Conservation (phyloP, 2,329 filamentous ascomycete genomes). For the Colletotrichum australisinense region DNA sequence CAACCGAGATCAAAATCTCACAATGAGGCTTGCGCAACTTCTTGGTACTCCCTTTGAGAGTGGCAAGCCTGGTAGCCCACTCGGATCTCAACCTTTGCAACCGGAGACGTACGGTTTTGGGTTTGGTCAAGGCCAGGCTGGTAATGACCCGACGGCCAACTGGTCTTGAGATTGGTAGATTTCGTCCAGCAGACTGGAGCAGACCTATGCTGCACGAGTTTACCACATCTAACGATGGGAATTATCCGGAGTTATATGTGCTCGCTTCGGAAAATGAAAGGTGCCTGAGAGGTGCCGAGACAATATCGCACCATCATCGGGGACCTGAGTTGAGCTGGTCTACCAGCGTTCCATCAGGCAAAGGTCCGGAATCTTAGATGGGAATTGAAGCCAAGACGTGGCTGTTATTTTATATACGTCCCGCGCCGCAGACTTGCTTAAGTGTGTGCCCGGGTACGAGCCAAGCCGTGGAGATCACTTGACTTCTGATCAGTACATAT, state of each 20-base stretch:
- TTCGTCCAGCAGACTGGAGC: neutral
- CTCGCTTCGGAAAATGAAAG: neutral
- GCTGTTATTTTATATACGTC: neutral
- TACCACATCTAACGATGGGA: neutral
- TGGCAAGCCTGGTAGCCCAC: slow-evolving; percentile 24
- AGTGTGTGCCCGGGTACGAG: neutral
- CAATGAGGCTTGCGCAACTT: slow-evolving; percentile 20
- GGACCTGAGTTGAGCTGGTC: neutral
- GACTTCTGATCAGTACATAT: neutral
- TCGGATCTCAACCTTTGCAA: slow-evolving; percentile 32
- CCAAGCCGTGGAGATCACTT: neutral
- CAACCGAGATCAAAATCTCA: slow-evolving; percentile 32
- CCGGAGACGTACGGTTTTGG: slow-evolving; percentile 34
- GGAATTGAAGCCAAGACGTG: slow-evolving; percentile 6
- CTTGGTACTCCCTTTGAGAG: slow-evolving; percentile 27
- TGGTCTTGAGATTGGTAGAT: neutral
- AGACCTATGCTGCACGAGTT: neutral
- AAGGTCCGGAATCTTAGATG: neutral
- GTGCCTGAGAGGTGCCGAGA: neutral
- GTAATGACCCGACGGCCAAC: slow-evolving; percentile 29
- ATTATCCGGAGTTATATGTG: no score
- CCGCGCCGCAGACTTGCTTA: neutral
- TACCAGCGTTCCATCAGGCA: neutral
- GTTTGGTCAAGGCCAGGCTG: slow-evolving; percentile 29
- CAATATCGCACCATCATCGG: neutral